Evolutionary conservation across 257 asterid species (phyloP).

Genomic region (Plantago elongata): DNA sequence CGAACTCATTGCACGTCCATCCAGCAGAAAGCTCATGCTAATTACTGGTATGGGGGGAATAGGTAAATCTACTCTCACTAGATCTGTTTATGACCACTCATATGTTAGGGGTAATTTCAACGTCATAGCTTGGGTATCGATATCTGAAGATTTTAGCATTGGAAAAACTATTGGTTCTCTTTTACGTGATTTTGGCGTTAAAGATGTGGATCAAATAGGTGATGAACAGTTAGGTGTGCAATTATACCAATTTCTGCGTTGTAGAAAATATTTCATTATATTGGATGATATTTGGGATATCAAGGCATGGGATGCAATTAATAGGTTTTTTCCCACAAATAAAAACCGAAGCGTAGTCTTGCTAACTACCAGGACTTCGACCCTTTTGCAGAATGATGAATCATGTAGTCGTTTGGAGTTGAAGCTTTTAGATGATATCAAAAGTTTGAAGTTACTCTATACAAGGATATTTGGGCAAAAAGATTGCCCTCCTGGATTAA

Average conservation of each 20-base stretch:
- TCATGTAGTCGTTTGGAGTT: not conserved
- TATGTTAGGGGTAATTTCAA: not conserved
- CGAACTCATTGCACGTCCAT: not conserved
- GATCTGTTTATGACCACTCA: not conserved
- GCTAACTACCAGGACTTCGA: constrained; percentile 14
- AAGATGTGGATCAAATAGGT: not conserved
- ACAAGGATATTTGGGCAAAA: constrained; percentile 2
- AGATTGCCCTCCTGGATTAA: constrained; percentile 14
- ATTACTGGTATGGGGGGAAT: constrained; percentile 19
- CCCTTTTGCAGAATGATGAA: not conserved
- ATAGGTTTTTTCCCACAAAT: constrained; percentile 1
- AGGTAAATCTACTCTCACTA: constrained; percentile 19
- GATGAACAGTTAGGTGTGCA: constrained; percentile 10
- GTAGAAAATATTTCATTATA: constrained; percentile 2
- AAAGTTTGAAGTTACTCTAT: constrained; percentile 8
- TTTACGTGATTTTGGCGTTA: not conserved
- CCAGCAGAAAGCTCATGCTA: not conserved
- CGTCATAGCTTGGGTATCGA: constrained; percentile 6
- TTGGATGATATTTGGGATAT: constrained; percentile 29
- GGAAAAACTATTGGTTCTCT: not conserved
- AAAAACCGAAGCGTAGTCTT: constrained; percentile 6
- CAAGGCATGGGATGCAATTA: constrained; percentile 8
- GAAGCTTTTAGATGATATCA: not conserved
- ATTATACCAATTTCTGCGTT: constrained; percentile 13
- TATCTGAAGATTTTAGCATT: constrained; percentile 3